phyloP scores from a whole-genome alignment of 768 basidiomycete species.

The Lyophyllum shimeji region DNA sequence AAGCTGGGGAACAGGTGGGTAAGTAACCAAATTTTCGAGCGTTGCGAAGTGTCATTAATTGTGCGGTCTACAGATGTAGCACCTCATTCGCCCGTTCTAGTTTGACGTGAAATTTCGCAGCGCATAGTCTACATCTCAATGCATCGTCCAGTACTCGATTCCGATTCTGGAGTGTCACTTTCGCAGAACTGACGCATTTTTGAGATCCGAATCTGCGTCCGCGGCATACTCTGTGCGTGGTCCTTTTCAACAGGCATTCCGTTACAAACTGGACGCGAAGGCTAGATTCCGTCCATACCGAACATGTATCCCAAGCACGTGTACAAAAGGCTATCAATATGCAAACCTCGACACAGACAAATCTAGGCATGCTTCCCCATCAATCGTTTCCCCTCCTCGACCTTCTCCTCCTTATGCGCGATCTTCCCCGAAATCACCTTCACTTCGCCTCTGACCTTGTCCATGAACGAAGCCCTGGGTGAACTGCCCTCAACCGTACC shows the following conservation, averaged over 20 bases:
- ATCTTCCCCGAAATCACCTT: constrained; percentile 39
- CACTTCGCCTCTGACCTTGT: constrained; percentile 40
- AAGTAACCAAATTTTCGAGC: not conserved
- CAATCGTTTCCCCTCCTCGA: constrained; percentile 36
- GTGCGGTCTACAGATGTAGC: not conserved
- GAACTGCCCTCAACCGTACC: not conserved
- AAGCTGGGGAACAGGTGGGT: not conserved
- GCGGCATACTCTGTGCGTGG: too few species aligned
- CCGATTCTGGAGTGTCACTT: too few species aligned
- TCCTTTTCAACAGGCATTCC: too few species aligned
- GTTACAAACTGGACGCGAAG: not conserved
- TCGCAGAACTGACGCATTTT: too few species aligned
- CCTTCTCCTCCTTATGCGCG: constrained; percentile 31
- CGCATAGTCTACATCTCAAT: not conserved
- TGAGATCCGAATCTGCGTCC: too few species aligned
- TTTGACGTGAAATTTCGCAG: not conserved
- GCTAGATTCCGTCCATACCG: not conserved
- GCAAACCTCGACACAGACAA: not conserved
- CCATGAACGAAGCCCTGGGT: constrained; percentile 29
- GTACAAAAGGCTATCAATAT: not conserved
- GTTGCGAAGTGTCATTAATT: not conserved
- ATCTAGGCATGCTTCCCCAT: constrained; percentile 24
- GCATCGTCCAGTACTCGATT: not conserved
- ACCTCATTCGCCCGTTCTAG: not conserved
- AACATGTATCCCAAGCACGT: not conserved